Base-by-base conservation (phyloP, 2,329 filamentous ascomycete species). In the Tolypocladium nubicola region DNA sequence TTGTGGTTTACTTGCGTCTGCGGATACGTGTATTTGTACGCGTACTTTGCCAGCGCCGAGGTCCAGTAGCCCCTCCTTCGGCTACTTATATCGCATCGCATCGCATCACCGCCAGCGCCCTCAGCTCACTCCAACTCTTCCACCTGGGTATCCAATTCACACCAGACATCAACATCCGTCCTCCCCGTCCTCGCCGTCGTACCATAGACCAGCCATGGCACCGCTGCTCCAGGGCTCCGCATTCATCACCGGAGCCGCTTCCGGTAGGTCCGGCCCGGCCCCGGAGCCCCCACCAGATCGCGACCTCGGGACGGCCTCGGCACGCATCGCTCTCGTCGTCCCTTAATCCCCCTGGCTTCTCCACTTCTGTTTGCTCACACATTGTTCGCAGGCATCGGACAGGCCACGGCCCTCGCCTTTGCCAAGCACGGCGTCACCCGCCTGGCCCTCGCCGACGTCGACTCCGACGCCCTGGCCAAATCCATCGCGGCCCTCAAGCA, bases 231-330 rank as follows among this genome's bases (percentile, higher is more conserved):
- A 69, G 59, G 76, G 76, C 52, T 73, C 76, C 41, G 76, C 76
- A 23, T 78, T 78, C 61, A 73, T 80, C 55, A 78, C 76, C 4
- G 77, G 76, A 37, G 76, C 75, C 40, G 75, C 71, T 23, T 77
- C 76, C 52, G 76, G 75, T 75, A 66, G 59, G 67, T 59, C 57
- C 7, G 19, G 16, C 39, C 7, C 39, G 39, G 6, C 39, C 16
- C 11, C 39, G 39, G 39, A n/a, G 19, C 39, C n/a, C n/a, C 35
- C 35, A 37, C 35, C 11, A 13, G 35, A 37, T 37, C 35, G 11
- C 8, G 6, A 33, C 30, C 30, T 8, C 30, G 30, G 30, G 30
- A 37, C 11, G 35, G 35, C 9, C 11, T 11, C 23, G 19, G 11
- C 14, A 37, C 11, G 35, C 35, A 37, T 11, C 35, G 11, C 11